Evolutionary conservation across 2,329 filamentous ascomycete species (phyloP).

Genomic region (Hymenoscyphus linearis): DNA sequence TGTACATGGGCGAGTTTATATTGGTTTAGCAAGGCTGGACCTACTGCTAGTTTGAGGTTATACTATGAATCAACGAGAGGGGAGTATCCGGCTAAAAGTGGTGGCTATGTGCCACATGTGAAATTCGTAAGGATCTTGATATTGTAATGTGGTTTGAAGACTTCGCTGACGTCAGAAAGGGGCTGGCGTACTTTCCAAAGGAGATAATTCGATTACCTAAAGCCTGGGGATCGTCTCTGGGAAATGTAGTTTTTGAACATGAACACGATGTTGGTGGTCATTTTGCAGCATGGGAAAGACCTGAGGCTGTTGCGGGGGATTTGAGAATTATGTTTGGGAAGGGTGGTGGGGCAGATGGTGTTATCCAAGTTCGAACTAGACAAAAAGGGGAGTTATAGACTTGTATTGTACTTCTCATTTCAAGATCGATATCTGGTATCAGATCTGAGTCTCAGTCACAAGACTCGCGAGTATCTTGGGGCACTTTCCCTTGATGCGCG

Average conservation of each 20-base stretch:
- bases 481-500: too few species aligned
- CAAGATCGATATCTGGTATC: too few species aligned
- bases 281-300: slow-evolving; percentile 57
- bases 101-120: background rate
- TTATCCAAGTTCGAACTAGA: slow-evolving; percentile 14
- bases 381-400: too few species aligned
- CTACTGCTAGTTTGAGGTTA: background rate
- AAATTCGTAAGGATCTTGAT: slow-evolving; percentile 36
- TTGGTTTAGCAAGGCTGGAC: slow-evolving; percentile 63
- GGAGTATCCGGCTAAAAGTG: background rate
- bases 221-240: slow-evolving; percentile 50
- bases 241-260: slow-evolving; percentile 53
- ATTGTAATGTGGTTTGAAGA: slow-evolving; percentile 72
- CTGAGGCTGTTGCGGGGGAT: slow-evolving; percentile 46
- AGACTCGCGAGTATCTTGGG: too few species aligned
- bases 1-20: slow-evolving; percentile 71
- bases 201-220: slow-evolving; percentile 51
- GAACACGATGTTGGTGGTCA: slow-evolving; percentile 35
- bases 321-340: slow-evolving; percentile 52
- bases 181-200: slow-evolving; percentile 50
- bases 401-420: too few species aligned
- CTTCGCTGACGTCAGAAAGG: slow-evolving; percentile 39
- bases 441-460: too few species aligned
- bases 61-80: background rate
- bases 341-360: slow-evolving; percentile 37